A percentile compares a stretch with the other conserved stretches of the same genome.
phyloP scores from a whole-genome alignment of 768 basidiomycete genomes.

The Amanita inopinata region DNA sequence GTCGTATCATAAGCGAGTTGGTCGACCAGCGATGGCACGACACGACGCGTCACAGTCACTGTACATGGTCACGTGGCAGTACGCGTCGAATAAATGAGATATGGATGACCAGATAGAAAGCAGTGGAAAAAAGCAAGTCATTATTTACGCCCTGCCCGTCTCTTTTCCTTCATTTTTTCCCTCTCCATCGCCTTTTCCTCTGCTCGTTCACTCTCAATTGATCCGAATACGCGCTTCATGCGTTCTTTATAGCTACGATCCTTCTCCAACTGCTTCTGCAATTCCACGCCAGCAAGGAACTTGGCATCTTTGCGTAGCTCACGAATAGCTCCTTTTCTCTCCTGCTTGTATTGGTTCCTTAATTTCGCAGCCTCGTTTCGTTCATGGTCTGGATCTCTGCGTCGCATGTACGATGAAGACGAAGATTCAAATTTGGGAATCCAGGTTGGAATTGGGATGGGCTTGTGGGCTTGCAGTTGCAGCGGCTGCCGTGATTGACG shows the following conservation, averaged over 20 bases:
- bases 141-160: conserved; percentile 66
- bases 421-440: conserved; percentile 86
- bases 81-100: conserved; percentile 7
- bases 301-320: conserved; percentile 92
- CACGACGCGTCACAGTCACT: conserved; percentile 2
- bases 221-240: conserved; percentile 75
- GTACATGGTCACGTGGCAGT: too few species aligned
- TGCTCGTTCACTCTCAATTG: conserved; percentile 79
- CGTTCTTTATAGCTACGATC: conserved; percentile 70
- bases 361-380: conserved; percentile 82
- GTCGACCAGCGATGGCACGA: neutral
- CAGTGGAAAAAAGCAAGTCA: neutral
- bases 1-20: neutral
- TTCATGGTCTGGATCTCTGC: conserved; percentile 88
- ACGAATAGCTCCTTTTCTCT: conserved; percentile 92
- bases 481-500: conserved; percentile 69
- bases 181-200: conserved; percentile 92
- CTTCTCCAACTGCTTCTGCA: conserved; percentile 78
- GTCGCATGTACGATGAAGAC: conserved; percentile 64
- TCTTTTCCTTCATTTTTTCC: conserved; percentile 70
- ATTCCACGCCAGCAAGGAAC: conserved; percentile 85
- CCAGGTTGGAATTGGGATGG: conserved; percentile 90
- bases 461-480: conserved; percentile 84
- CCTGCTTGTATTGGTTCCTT: conserved; percentile 85
- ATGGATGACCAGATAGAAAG: neutral